Percentiles rank a stretch among this genome's conserved stretches.
phyloP scores from a whole-genome alignment of 2,329 filamentous ascomycete genomes.

The Xylariaceae sp. region DNA sequence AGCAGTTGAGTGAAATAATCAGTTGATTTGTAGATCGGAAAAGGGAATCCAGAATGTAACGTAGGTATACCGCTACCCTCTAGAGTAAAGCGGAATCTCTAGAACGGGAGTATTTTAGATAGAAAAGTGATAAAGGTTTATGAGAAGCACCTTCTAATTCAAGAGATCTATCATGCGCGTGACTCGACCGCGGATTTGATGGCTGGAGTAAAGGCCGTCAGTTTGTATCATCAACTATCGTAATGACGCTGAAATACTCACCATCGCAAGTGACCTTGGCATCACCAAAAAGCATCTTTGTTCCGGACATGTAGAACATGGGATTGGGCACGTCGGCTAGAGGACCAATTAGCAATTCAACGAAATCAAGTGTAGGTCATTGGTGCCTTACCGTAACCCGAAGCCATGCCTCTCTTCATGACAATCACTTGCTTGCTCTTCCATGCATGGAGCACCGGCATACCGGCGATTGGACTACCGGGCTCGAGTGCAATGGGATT shows the following conservation, averaged over 20 bases:
- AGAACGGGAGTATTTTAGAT: constrained; percentile 9
- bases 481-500: constrained; percentile 84
- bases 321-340: constrained; percentile 83
- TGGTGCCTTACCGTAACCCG: constrained; percentile 64
- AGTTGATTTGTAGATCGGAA: background rate
- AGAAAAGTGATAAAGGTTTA: constrained; percentile 7
- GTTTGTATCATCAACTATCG: background rate
- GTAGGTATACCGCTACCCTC: background rate
- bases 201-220: constrained; percentile 26
- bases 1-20: background rate
- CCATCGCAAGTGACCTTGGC: constrained; percentile 79
- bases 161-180: constrained; percentile 27
- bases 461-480: constrained; percentile 78
- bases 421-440: constrained; percentile 90
- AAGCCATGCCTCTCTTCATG: constrained; percentile 88
- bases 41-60: constrained; percentile 13
- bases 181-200: constrained; percentile 38
- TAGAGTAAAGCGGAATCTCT: constrained; percentile 5
- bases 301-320: constrained; percentile 87
- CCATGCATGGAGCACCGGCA: constrained; percentile 90
- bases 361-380: background rate
- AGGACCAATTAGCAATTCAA: constrained; percentile 1
- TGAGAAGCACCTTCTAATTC: constrained; percentile 15
- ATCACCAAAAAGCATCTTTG: constrained; percentile 89
- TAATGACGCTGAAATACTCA: constrained; percentile 36